These are phyloP conservation scores for Zygnema cylindricum DNA, from an alignment of 139 green algal species.

Conservation along the genomic window DNA sequence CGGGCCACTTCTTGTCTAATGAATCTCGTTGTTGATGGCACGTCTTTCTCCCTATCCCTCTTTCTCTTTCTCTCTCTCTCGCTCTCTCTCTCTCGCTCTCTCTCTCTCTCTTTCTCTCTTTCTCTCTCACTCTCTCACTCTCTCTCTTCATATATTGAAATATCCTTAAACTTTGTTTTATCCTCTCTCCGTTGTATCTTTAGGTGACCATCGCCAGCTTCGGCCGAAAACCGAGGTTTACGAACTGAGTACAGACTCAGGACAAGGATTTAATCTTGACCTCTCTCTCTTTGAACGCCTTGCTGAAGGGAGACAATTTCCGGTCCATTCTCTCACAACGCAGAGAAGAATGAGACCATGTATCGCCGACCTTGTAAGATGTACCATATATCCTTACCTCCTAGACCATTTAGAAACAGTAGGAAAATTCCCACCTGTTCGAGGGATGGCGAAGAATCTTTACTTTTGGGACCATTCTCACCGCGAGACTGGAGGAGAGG, in stretches of 20 bases:
- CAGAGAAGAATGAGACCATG: slow-evolving; percentile 81
- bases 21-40: no score
- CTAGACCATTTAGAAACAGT: slow-evolving; percentile 54
- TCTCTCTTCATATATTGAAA: no score
- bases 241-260: slow-evolving; percentile 66
- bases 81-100: no score
- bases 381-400: slow-evolving; percentile 69
- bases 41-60: no score
- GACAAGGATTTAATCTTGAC: slow-evolving; percentile 56
- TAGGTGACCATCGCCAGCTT: slow-evolving; percentile 79
- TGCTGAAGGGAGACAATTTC: slow-evolving; percentile 41
- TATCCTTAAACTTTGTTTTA: no score
- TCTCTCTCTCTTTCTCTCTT: no score
- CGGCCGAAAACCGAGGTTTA: slow-evolving; percentile 78
- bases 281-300: slow-evolving; percentile 85
- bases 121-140: no score
- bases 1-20: no score
- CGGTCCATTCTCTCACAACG: slow-evolving; percentile 65
- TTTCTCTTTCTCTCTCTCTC: no score
- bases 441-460: slow-evolving; percentile 56
- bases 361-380: slow-evolving; percentile 66
- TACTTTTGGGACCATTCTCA: slow-evolving; percentile 75
- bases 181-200: not conserved
- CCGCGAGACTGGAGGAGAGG: slow-evolving; percentile 65
- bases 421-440: slow-evolving; percentile 30